Conservation (phyloP, 2,329 filamentous ascomycete genomes). For the Arthrobotrys sphaeroides region DNA sequence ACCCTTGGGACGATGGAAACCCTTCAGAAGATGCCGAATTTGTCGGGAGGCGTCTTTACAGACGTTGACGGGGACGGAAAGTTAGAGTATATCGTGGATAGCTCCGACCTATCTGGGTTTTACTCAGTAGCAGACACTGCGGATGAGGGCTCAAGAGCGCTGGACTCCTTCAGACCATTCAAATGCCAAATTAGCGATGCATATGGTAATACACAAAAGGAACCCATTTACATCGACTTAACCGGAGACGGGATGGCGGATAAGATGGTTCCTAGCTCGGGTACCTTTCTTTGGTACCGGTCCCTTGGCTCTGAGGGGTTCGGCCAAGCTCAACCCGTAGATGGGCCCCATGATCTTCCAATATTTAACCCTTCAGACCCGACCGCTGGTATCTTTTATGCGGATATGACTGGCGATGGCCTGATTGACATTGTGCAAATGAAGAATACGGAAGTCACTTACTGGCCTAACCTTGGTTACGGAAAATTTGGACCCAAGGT, state of each 20-base stretch:
- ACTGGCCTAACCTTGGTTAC: slow-evolving; percentile 61
- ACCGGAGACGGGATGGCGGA: slow-evolving; percentile 58
- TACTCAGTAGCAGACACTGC: no score
- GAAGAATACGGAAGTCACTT: slow-evolving; percentile 57
- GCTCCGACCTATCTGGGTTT: no score
- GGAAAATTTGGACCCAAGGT: slow-evolving; percentile 59
- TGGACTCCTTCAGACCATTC: neutral
- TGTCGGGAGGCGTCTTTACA: neutral
- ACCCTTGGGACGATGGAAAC: neutral
- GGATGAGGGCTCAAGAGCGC: neutral
- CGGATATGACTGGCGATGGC: slow-evolving; percentile 59
- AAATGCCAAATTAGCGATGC: neutral
- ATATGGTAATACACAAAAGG: no score
- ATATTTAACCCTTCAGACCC: neutral
- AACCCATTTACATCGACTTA: slow-evolving; percentile 55
- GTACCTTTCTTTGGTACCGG: slow-evolving; percentile 41
- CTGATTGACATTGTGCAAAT: slow-evolving; percentile 57
- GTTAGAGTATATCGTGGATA: slow-evolving; percentile 59
- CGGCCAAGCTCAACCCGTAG: neutral
- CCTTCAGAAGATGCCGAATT: neutral
- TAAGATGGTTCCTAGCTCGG: slow-evolving; percentile 30
- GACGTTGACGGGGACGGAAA: neutral
- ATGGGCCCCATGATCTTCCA: neutral
- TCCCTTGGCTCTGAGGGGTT: slow-evolving; percentile 18
- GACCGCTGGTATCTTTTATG: slow-evolving; percentile 44